Percentiles rank a stretch among this genome's conserved stretches.
Conservation (phyloP, 352 stramenopile genomes). For the Phytophthora fragariae region DNA sequence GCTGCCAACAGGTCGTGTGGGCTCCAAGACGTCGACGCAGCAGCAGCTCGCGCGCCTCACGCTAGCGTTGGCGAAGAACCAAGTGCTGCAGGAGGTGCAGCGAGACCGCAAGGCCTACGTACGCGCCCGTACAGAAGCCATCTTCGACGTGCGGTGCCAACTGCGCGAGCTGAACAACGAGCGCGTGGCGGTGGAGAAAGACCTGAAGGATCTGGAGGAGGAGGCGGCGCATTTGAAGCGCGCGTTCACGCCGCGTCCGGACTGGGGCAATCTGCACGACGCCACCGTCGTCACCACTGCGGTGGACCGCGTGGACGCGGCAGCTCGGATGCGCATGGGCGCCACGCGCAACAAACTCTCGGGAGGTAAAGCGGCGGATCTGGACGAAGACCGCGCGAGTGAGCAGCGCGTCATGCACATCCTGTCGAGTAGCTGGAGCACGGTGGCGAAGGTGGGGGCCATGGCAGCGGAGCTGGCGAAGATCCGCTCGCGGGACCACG, state of each 20-base stretch:
- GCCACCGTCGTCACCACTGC: slow-evolving; percentile 65
- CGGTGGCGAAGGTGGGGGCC: slow-evolving; percentile 66
- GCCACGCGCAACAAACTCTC: slow-evolving; percentile 31
- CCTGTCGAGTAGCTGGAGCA: slow-evolving; percentile 65
- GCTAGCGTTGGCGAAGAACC: slow-evolving; percentile 25
- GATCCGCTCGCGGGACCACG: slow-evolving; percentile 62
- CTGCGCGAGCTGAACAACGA: slow-evolving; percentile 44
- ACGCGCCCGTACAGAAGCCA: slow-evolving; percentile 56
- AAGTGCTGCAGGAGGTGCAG: slow-evolving; percentile 34
- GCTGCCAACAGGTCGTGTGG: slow-evolving; percentile 18
- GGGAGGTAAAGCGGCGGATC: slow-evolving; percentile 16
- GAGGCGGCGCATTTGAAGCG: slow-evolving; percentile 58
- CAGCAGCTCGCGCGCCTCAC: slow-evolving; percentile 34
- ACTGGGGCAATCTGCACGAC: slow-evolving; percentile 68
- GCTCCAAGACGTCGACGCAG: slow-evolving; percentile 29
- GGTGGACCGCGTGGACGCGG: slow-evolving; percentile 48
- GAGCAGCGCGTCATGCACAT: slow-evolving; percentile 54
- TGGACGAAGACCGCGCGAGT: slow-evolving; percentile 57
- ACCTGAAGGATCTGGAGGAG: slow-evolving; percentile 40
- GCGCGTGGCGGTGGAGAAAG: slow-evolving; percentile 26
- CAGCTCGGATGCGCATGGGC: slow-evolving; percentile 46
- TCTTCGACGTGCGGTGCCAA: slow-evolving; percentile 69
- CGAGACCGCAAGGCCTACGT: slow-evolving; percentile 39
- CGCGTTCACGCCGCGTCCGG: slow-evolving; percentile 65
- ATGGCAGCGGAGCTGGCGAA: slow-evolving; percentile 57